A percentile compares a stretch with the other conserved stretches of the same genome.
Conservation (phyloP, 169 alveolate species). For the Cryptosporidium tyzzeri region DNA sequence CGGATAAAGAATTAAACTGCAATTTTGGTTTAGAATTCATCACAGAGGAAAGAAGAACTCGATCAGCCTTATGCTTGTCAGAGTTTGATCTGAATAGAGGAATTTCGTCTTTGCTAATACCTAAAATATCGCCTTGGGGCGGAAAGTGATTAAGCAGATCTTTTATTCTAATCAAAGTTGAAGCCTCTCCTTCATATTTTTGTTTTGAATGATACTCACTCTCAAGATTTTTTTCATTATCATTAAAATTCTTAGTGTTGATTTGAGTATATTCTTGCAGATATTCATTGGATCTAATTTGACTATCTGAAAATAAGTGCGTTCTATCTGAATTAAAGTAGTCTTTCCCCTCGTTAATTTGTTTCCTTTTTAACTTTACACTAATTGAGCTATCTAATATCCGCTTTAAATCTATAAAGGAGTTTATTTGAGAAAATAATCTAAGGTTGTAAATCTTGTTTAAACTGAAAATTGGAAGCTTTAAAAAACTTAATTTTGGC, state of each 20-base stretch:
- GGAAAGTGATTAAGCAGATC: slow-evolving; percentile 30
- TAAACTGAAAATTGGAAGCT: background rate
- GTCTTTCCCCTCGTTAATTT: background rate
- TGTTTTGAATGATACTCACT: background rate
- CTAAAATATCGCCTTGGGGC: slow-evolving; percentile 48
- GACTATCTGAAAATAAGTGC: background rate
- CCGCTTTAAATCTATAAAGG: background rate
- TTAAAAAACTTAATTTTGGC: background rate
- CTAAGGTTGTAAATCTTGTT: background rate
- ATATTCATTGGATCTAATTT: background rate
- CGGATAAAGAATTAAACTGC: slow-evolving; percentile 2
- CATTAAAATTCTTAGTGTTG: background rate
- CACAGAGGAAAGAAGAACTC: slow-evolving; percentile 47
- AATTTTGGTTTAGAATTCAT: slow-evolving; percentile 51
- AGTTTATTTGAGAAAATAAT: background rate
- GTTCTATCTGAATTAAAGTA: background rate
- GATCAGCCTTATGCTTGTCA: slow-evolving; percentile 22
- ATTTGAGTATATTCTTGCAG: background rate
- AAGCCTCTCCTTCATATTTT: background rate
- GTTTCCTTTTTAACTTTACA: background rate
- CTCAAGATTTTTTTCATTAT: background rate
- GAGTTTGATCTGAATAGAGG: slow-evolving; percentile 50
- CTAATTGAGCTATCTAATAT: background rate
- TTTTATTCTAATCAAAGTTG: background rate
- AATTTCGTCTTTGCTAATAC: slow-evolving; percentile 43